Evolutionary conservation across 2,329 filamentous ascomycete species (phyloP).

Genomic region (Pezicula rhizophila): DNA sequence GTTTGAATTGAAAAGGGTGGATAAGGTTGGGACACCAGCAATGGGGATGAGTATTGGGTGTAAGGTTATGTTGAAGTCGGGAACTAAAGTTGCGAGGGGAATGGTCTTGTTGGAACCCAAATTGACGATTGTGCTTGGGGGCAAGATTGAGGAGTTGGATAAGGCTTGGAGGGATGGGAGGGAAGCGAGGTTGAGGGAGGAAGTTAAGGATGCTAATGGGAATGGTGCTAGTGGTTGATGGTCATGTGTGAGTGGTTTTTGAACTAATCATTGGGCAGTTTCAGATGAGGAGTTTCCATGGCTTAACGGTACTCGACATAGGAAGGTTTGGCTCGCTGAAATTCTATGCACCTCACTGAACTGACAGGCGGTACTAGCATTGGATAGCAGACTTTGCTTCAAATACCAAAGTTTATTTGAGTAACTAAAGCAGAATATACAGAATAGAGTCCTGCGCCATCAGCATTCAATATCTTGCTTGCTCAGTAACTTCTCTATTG

Average conservation of each 20-base stretch:
- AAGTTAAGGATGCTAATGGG: conserved; percentile 33
- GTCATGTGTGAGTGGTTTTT: background rate
- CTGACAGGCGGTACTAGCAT: too few relatives aligned
- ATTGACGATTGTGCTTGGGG: conserved; percentile 69
- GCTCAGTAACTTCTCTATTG: too few relatives aligned
- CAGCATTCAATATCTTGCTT: too few relatives aligned
- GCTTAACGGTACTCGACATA: too few relatives aligned
- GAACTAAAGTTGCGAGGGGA: conserved; percentile 65
- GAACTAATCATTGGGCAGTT: too few relatives aligned
- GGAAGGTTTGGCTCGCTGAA: too few relatives aligned
- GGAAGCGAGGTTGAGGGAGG: conserved; percentile 61
- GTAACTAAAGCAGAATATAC: too few relatives aligned
- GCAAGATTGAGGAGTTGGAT: conserved; percentile 78
- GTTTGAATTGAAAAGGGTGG: conserved; percentile 63
- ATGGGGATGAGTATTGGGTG: conserved; percentile 64
- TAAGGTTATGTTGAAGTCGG: conserved; percentile 70
- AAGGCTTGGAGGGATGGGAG: conserved; percentile 68
- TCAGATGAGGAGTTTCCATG: too few relatives aligned
- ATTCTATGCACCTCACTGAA: too few relatives aligned
- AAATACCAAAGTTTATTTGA: too few relatives aligned
- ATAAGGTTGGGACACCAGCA: conserved; percentile 51
- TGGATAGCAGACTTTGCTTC: too few relatives aligned
- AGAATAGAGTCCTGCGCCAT: too few relatives aligned
- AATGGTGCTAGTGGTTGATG: background rate
- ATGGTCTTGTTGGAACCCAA: conserved; percentile 70